phyloP scores from a whole-genome alignment of 257 asterid genomes.

The Solanum megistacrolobum region DNA sequence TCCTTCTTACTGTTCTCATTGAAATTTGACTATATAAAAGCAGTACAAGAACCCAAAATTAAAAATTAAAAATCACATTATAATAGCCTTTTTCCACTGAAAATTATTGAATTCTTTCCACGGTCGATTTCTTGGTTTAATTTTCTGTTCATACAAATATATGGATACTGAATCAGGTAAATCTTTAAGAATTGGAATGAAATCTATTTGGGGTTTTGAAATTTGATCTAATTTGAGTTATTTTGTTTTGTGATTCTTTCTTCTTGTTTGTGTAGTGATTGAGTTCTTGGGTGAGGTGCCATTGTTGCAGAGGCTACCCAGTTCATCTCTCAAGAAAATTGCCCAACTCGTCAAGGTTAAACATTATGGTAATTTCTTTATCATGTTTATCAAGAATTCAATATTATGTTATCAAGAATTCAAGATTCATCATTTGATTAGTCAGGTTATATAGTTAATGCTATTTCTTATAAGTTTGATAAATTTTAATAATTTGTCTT shows the following conservation, averaged over 20 bases:
- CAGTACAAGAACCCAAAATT: background rate
- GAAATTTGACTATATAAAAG: background rate
- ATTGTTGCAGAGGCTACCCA: constrained; percentile 80
- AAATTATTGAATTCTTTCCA: background rate
- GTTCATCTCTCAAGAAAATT: constrained; percentile 62
- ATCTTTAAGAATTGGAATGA: background rate
- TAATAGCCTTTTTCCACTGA: background rate
- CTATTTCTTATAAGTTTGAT: background rate
- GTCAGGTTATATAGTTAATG: background rate
- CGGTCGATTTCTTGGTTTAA: background rate
- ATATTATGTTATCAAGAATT: background rate
- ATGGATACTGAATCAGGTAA: constrained; percentile 7
- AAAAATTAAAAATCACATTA: background rate
- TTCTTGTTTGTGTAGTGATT: constrained; percentile 40
- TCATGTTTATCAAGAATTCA: too few relatives aligned
- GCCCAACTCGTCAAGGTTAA: constrained; percentile 56
- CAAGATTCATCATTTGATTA: background rate
- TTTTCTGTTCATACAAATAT: background rate
- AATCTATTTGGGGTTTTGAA: background rate
- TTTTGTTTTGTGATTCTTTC: background rate
- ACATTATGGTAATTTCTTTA: constrained; percentile 35
- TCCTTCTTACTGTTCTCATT: background rate
- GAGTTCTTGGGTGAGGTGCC: constrained; percentile 90
- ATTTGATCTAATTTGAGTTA: background rate
- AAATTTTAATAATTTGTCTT: background rate